phyloP scores from a whole-genome alignment of 202 grass and related monocot species.

The Musa balbisiana region DNA sequence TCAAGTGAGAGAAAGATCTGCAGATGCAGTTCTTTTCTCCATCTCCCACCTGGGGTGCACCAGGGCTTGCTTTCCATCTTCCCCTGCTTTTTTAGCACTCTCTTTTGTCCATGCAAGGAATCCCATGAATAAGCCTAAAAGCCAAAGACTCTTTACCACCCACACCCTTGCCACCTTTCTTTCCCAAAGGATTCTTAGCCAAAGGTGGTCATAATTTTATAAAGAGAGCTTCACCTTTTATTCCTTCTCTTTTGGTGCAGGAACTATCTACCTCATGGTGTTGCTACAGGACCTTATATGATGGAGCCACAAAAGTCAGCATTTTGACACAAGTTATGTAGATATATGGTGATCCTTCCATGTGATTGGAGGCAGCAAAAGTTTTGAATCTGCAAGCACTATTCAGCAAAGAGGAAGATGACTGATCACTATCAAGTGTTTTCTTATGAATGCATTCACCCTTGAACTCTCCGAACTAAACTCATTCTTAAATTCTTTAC shows the following conservation, averaged over 20 bases:
- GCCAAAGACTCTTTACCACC: not conserved
- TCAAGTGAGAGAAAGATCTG: not conserved
- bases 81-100: slow-evolving; percentile 6
- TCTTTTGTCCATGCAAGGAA: slow-evolving; percentile 31
- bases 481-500: too few species aligned
- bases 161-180: not conserved
- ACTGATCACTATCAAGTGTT: too few species aligned
- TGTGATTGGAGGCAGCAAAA: not conserved
- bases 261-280: slow-evolving; percentile 20
- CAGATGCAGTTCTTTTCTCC: not conserved
- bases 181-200: not conserved
- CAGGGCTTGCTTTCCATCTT: slow-evolving; percentile 20
- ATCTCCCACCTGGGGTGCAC: not conserved
- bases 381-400: too few species aligned
- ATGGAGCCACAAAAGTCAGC: slow-evolving; percentile 44
- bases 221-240: slow-evolving; percentile 21
- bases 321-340: slow-evolving; percentile 52
- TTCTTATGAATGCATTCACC: too few species aligned
- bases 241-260: slow-evolving; percentile 10
- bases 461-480: too few species aligned
- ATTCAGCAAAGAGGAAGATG: too few species aligned
- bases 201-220: not conserved
- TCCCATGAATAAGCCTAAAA: slow-evolving; percentile 43
- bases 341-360: not conserved
- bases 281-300: slow-evolving; percentile 23